phyloP scores from a whole-genome alignment of 2,329 filamentous ascomycete species.

The Phyllosticta citriasiana region DNA sequence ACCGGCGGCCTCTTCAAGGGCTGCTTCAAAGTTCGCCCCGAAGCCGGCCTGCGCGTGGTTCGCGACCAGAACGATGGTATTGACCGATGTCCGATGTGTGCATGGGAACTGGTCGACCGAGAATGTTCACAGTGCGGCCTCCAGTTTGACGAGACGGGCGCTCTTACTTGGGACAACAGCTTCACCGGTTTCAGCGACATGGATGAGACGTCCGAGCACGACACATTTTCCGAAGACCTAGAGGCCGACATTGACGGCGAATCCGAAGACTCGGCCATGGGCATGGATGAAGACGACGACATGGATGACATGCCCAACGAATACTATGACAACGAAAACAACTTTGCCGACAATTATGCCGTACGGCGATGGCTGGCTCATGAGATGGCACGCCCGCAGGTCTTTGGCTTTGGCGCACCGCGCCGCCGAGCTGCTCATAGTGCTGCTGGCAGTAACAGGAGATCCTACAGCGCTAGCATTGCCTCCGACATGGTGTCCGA shows the following conservation, averaged over 20 bases:
- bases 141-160: slow-evolving; percentile 40
- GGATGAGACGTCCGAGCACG: slow-evolving; percentile 29
- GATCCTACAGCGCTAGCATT: slow-evolving; percentile 31
- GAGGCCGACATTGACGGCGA: slow-evolving; percentile 31
- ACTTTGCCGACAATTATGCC: slow-evolving; percentile 1
- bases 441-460: slow-evolving; percentile 28
- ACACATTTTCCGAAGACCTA: slow-evolving; percentile 28
- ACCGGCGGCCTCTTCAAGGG: slow-evolving; percentile 55
- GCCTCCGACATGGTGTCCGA: slow-evolving; percentile 30
- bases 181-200: slow-evolving; percentile 35
- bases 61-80: slow-evolving; percentile 44
- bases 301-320: slow-evolving; percentile 24
- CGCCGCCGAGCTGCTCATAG: slow-evolving; percentile 30
- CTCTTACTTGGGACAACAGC: slow-evolving; percentile 22
- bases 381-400: slow-evolving; percentile 23
- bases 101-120: slow-evolving; percentile 54
- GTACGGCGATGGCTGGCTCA: slow-evolving; percentile 15
- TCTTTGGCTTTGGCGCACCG: slow-evolving; percentile 15
- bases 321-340: slow-evolving; percentile 17
- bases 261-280: slow-evolving; percentile 6
- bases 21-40: slow-evolving; percentile 35
- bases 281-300: slow-evolving; percentile 17
- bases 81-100: slow-evolving; percentile 51
- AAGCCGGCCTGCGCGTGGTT: slow-evolving; percentile 18
- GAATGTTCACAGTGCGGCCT: slow-evolving; percentile 44